Conservation (phyloP, 164 flowering plant genomes). For the Vitis labrusca region DNA sequence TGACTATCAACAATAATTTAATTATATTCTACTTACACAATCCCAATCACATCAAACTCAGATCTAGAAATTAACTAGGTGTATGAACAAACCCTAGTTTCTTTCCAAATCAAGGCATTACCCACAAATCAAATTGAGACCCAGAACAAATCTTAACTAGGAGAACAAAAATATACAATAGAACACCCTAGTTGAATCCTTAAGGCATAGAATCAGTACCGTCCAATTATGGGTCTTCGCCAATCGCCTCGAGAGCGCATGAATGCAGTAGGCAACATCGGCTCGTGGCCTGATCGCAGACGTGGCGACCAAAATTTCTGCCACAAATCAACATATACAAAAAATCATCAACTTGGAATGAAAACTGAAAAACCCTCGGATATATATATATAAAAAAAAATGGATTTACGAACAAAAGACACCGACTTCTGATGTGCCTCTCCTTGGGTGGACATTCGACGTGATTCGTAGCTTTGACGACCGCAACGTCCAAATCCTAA, state of each 20-base stretch:
- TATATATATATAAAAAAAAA: background rate
- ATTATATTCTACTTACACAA: no score
- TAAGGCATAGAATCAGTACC: conserved; percentile 32
- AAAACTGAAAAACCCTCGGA: background rate
- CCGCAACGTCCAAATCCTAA: conserved; percentile 96
- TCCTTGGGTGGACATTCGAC: conserved; percentile 96
- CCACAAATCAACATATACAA: conserved; percentile 12
- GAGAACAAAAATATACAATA: background rate
- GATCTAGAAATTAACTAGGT: background rate
- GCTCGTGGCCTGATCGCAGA: conserved; percentile 89
- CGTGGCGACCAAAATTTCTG: conserved; percentile 81
- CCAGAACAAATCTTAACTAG: background rate
- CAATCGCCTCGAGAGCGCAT: conserved; percentile 74
- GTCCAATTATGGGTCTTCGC: conserved; percentile 97
- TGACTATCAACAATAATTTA: no score
- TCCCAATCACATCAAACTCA: background rate
- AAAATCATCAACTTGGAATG: conserved; percentile 5
- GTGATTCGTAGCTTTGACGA: conserved; percentile 96
- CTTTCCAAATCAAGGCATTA: background rate
- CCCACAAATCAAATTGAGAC: background rate
- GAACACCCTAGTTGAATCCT: background rate
- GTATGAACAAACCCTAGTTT: background rate
- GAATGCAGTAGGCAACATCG: conserved; percentile 93
- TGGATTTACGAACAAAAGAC: conserved; percentile 1
- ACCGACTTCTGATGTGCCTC: conserved; percentile 78